Percentiles rank a stretch among this genome's conserved stretches.
Evolutionary conservation across 1,139 yeast genomes (phyloP).

Genomic region (Yamadazyma sp.): DNA sequence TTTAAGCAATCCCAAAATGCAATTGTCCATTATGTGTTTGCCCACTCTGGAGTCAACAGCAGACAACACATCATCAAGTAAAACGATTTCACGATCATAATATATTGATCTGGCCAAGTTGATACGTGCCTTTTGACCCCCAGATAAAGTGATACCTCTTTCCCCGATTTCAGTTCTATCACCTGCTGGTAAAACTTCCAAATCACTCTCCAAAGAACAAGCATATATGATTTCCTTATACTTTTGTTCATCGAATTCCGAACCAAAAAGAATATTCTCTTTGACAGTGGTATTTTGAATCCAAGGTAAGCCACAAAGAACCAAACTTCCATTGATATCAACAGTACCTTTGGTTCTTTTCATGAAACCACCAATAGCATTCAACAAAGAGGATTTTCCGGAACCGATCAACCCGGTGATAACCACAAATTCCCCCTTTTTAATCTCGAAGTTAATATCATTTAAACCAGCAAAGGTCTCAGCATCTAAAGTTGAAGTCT

Average conservation of each 20-base stretch:
- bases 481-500: constrained; percentile 7
- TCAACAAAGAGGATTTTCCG: constrained; percentile 62
- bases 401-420: constrained; percentile 73
- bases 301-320: constrained; percentile 55
- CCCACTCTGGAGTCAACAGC: constrained; percentile 55
- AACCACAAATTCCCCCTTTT: constrained; percentile 62
- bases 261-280: constrained; percentile 40
- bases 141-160: constrained; percentile 49
- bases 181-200: constrained; percentile 42
- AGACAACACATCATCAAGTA: constrained; percentile 47
- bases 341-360: constrained; percentile 40
- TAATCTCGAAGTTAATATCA: constrained; percentile 42
- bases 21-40: constrained; percentile 41
- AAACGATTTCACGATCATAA: constrained; percentile 36
- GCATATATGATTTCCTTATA: constrained; percentile 33
- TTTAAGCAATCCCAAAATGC: constrained; percentile 35
- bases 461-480: constrained; percentile 31
- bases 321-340: constrained; percentile 37
- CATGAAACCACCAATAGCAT: constrained; percentile 62
- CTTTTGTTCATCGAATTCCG: constrained; percentile 23
- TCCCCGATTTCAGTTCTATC: constrained; percentile 51
- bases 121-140: constrained; percentile 51
- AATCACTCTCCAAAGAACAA: constrained; percentile 39
- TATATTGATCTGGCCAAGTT: constrained; percentile 48
- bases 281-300: constrained; percentile 43